Conservation (phyloP, 306 rosid genomes). For the Senna siamea region DNA sequence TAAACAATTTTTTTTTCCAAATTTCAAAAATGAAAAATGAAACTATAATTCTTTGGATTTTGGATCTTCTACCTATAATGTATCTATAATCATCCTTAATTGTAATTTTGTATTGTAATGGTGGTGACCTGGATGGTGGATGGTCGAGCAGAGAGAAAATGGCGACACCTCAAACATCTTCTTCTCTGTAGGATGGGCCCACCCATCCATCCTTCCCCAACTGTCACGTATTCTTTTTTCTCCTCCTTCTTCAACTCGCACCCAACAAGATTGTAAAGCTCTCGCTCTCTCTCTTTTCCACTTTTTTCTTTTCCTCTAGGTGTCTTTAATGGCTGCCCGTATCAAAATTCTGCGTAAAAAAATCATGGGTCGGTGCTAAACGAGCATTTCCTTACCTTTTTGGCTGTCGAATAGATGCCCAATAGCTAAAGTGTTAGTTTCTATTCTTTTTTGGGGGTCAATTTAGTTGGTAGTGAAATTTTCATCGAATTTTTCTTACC, state of each 20-base stretch:
- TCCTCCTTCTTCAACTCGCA: conserved; percentile 52
- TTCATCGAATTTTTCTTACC: conserved; percentile 15
- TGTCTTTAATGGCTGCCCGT: conserved; percentile 79
- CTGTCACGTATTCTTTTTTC: conserved; percentile 61
- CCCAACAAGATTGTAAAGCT: conserved; percentile 55
- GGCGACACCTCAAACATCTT: conserved; percentile 36
- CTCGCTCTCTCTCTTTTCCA: conserved; percentile 36
- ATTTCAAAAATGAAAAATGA: no score
- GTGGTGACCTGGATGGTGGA: conserved; percentile 42
- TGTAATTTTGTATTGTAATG: not conserved
- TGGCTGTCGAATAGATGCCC: conserved; percentile 67
- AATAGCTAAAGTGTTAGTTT: conserved; percentile 35
- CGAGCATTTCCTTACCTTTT: conserved; percentile 57
- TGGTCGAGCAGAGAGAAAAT: conserved; percentile 38
- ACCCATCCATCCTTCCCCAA: conserved; percentile 52
- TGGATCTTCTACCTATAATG: no score
- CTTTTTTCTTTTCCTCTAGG: conserved; percentile 43
- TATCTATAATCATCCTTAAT: no score
- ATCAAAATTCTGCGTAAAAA: conserved; percentile 44
- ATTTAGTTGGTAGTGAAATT: conserved; percentile 23
- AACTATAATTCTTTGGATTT: no score
- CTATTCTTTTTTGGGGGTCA: conserved; percentile 5
- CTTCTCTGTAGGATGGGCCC: conserved; percentile 47
- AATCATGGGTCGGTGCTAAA: conserved; percentile 75
- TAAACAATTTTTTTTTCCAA: no score